Percentiles rank a stretch among this genome's conserved stretches.
Evolutionary conservation across 495 filamentous ascomycete species (phyloP).

Genomic region (Bryoglossum gracile): DNA sequence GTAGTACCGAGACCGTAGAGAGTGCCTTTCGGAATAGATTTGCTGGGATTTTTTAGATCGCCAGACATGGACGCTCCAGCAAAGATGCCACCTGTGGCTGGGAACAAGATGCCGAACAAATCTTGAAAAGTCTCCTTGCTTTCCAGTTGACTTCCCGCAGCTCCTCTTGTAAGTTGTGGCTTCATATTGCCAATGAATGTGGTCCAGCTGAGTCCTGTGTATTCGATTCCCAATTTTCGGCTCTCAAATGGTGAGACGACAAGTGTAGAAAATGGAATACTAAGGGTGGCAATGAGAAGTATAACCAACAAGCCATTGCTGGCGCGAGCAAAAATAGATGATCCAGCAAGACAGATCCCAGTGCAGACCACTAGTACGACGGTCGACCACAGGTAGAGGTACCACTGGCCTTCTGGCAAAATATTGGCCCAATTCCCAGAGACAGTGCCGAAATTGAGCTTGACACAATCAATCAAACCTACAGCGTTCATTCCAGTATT

Average conservation of each 20-base stretch:
- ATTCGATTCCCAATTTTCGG: constrained; percentile 54
- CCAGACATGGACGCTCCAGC: constrained; percentile 88
- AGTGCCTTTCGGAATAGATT: constrained; percentile 75
- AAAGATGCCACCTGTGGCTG: constrained; percentile 64
- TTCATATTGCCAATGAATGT: constrained; percentile 67
- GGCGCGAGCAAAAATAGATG: constrained; percentile 70
- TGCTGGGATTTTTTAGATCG: constrained; percentile 75
- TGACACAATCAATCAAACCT: constrained; percentile 76
- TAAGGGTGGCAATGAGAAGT: constrained; percentile 66
- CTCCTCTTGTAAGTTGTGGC: constrained; percentile 59
- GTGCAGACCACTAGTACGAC: constrained; percentile 67
- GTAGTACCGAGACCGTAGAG: constrained; percentile 69
- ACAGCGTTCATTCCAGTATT: constrained; percentile 89
- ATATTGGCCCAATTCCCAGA: constrained; percentile 52
- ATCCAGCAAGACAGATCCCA: constrained; percentile 69
- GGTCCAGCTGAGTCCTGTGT: constrained; percentile 62
- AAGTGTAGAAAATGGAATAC: constrained; percentile 71
- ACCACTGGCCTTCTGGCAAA: constrained; percentile 66
- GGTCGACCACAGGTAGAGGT: constrained; percentile 72
- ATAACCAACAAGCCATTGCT: constrained; percentile 74
- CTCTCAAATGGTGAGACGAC: constrained; percentile 59
- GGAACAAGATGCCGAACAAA: constrained; percentile 81
- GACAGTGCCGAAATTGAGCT: constrained; percentile 60
- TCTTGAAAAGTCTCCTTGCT: constrained; percentile 72
- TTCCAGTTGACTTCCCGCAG: constrained; percentile 57